Conservation (phyloP, 2,329 filamentous ascomycete genomes). For the Leptographium wingfieldii region DNA sequence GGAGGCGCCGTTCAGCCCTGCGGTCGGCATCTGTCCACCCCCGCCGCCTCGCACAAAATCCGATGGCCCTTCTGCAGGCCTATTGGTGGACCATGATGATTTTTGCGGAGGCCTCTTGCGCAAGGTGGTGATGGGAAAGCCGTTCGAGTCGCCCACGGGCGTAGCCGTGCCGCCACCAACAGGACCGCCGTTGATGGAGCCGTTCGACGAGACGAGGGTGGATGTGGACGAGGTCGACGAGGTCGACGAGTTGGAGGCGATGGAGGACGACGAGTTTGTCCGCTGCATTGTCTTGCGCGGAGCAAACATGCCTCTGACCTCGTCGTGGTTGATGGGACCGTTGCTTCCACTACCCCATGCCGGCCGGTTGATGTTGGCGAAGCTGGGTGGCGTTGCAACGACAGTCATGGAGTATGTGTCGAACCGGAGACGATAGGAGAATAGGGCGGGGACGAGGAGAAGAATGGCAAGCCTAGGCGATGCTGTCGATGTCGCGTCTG, state of each 20-base stretch:
- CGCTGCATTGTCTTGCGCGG: conserved; percentile 78
- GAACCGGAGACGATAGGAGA: background rate
- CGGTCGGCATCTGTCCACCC: conserved; percentile 23
- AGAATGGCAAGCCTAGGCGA: background rate
- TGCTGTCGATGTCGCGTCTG: background rate
- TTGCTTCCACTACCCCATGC: conserved; percentile 50
- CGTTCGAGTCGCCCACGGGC: conserved; percentile 31
- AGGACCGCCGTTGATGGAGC: conserved; percentile 46
- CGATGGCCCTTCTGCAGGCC: conserved; percentile 31
- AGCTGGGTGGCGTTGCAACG: conserved; percentile 52
- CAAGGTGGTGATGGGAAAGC: conserved; percentile 36
- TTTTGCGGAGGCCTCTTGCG: conserved; percentile 38
- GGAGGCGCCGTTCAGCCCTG: conserved; percentile 29
- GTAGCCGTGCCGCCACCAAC: conserved; percentile 30
- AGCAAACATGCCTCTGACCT: conserved; percentile 78
- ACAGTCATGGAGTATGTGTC: conserved; percentile 42
- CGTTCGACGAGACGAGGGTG: conserved; percentile 46
- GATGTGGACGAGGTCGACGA: conserved; percentile 49
- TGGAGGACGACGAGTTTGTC: conserved; percentile 81
- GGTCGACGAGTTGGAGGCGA: conserved; percentile 51
- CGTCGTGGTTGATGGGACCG: conserved; percentile 64
- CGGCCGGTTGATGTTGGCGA: conserved; percentile 50
- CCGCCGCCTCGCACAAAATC: conserved; percentile 33
- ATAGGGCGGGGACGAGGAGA: background rate
- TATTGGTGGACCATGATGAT: conserved; percentile 35